phyloP scores from a whole-genome alignment of 2,329 filamentous ascomycete genomes.

The Diaporthe vexans region DNA sequence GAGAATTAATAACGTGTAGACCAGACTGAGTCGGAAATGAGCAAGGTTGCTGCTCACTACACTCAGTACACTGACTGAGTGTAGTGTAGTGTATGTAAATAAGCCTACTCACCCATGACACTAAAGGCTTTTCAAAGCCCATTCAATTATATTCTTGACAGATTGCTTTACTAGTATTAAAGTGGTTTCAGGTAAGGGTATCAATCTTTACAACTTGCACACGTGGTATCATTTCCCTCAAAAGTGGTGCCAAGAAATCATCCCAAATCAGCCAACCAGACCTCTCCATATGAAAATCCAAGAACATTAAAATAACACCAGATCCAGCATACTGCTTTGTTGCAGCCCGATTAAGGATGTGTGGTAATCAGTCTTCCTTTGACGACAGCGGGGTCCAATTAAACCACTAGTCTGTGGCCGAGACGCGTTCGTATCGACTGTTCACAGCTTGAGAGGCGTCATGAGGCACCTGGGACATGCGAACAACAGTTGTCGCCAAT shows the following conservation, averaged over 20 bases:
- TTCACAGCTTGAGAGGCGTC: too few species aligned
- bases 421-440: background rate
- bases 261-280: background rate
- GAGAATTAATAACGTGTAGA: too few species aligned
- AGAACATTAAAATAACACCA: background rate
- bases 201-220: constrained; percentile 11
- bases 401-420: background rate
- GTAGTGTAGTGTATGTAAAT: too few species aligned
- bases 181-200: constrained; percentile 34
- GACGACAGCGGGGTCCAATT: background rate
- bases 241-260: background rate
- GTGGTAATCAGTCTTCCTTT: background rate
- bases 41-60: too few species aligned
- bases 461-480: background rate
- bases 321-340: background rate
- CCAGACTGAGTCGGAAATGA: too few species aligned
- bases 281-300: background rate
- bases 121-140: too few species aligned
- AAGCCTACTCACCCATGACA: too few species aligned
- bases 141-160: too few species aligned
- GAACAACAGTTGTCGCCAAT: background rate
- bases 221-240: constrained; percentile 4
- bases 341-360: background rate
- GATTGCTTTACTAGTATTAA: constrained; percentile 8
- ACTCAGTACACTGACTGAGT: too few species aligned